Base-by-base conservation (phyloP, 345 rosid genomes). In the Schrenkiella parvula region DNA sequence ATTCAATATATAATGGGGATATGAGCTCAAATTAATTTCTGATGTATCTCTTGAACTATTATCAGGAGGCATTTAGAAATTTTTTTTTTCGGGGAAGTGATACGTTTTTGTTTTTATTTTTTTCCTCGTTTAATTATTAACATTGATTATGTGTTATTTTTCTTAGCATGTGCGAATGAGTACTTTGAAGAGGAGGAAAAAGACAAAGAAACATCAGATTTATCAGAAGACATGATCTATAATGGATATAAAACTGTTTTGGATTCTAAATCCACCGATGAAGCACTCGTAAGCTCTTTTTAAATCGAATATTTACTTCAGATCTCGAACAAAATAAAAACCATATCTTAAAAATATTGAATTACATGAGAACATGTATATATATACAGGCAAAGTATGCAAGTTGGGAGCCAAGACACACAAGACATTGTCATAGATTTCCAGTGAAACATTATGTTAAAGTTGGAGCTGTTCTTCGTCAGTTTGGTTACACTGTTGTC, bases 401-500 rank as follows among this genome's bases (percentile, higher is more conserved):
- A 13, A 87, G 93, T 64, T 91, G 97, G 97, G 97, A 89, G 72
- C 96, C 97, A 0, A 82, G 92, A 77, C 89, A 82, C 65, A 81
- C 88, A 0, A 76, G 85, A 62, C 81, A 78, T 23, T 82, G 91
- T 35, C 62, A 79, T 80, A 82, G 71, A 61, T 85, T 79, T 44
- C 97, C 97, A 11, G 81, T 88, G 85, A 81, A 81, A 53, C 92
- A 86, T 29, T 89, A 91, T 48, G 83, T 88, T 35, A 87, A 91
- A 78, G 29, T 89, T 53, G 97, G 97, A 62, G 78, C 86, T 37
- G 86, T 85, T 68, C 90, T 91, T 61, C 96, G 96, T 68, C 93
- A 82, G 62, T 91, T 91, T 26, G 88, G 96, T 52, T 87, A 89
- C 74, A 82, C 84, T 17, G 80, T 86, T 46, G 93, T 87, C 7